Percentiles rank a stretch among this genome's conserved stretches.
These are phyloP conservation scores for Talaromyces atroroseus DNA, from an alignment of 2,329 filamentous ascomycete species.

Conservation along the genomic window DNA sequence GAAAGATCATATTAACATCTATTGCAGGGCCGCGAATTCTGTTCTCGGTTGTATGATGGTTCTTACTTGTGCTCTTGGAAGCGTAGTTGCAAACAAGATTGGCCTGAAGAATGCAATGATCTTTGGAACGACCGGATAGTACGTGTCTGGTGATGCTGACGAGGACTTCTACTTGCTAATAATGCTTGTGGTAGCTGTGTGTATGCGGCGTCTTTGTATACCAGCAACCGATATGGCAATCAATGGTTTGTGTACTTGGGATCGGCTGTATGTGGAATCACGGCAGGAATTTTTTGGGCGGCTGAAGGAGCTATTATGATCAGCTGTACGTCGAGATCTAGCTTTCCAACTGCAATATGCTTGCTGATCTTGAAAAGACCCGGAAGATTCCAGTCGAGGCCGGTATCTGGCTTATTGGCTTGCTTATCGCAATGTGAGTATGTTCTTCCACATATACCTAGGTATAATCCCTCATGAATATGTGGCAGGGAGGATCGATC, in stretches of 20 bases:
- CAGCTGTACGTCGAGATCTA: constrained; percentile 28
- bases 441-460: no score
- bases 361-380: not conserved
- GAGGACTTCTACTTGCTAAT: no score
- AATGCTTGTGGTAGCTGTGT: not conserved
- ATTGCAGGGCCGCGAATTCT: not conserved
- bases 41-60: constrained; percentile 2
- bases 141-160: no score
- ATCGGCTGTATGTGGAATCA: constrained; percentile 42
- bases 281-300: constrained; percentile 47
- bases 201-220: not conserved
- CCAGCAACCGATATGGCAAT: constrained; percentile 46
- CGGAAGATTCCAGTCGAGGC: not conserved
- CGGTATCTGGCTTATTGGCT: not conserved
- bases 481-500: not conserved
- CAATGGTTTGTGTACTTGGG: constrained; percentile 48
- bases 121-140: not conserved
- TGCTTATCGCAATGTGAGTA: not conserved
- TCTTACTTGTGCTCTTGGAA: not conserved
- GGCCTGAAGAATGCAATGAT: not conserved
- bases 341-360: not conserved
- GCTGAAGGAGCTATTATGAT: constrained; percentile 45
- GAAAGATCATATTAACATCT: no score
- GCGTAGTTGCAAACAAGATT: not conserved
- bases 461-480: no score